phyloP scores from a whole-genome alignment of 176 grass and related monocot genomes.

The Leersia perrieri region DNA sequence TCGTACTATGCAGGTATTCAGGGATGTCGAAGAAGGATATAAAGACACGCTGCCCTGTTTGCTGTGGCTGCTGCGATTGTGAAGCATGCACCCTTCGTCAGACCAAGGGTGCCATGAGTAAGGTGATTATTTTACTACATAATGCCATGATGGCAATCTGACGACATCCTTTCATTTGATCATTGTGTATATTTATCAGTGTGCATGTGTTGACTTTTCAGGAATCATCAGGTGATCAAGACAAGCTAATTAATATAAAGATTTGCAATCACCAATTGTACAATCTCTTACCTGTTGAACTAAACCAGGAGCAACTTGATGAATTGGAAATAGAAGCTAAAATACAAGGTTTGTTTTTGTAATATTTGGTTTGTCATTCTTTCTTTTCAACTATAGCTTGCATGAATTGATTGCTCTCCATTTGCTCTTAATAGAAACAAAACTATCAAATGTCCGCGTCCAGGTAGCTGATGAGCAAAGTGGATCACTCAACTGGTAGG shows the following conservation, averaged over 20 bases:
- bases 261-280: constrained; percentile 68
- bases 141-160: neutral
- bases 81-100: constrained; percentile 45
- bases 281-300: constrained; percentile 77
- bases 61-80: constrained; percentile 70
- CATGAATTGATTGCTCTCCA: constrained; percentile 24
- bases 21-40: constrained; percentile 72
- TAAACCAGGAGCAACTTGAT: constrained; percentile 82
- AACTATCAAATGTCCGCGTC: constrained; percentile 61
- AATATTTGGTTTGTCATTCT: neutral
- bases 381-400: neutral
- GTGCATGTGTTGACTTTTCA: constrained; percentile 41
- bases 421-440: constrained; percentile 54
- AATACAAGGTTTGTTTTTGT: constrained; percentile 69
- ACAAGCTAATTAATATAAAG: constrained; percentile 57
- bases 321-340: constrained; percentile 89
- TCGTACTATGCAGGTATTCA: constrained; percentile 63
- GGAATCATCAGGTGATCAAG: constrained; percentile 44
- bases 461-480: constrained; percentile 62
- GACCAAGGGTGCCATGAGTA: constrained; percentile 38
- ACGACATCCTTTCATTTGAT: neutral
- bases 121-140: constrained; percentile 41
- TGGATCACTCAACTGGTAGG: constrained; percentile 74
- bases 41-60: constrained; percentile 71
- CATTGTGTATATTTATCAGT: constrained; percentile 11